A percentile compares a stretch with the other conserved stretches of the same genome.
Conservation (phyloP, 768 basidiomycete genomes). For the Leucocoprinus birnbaumii region DNA sequence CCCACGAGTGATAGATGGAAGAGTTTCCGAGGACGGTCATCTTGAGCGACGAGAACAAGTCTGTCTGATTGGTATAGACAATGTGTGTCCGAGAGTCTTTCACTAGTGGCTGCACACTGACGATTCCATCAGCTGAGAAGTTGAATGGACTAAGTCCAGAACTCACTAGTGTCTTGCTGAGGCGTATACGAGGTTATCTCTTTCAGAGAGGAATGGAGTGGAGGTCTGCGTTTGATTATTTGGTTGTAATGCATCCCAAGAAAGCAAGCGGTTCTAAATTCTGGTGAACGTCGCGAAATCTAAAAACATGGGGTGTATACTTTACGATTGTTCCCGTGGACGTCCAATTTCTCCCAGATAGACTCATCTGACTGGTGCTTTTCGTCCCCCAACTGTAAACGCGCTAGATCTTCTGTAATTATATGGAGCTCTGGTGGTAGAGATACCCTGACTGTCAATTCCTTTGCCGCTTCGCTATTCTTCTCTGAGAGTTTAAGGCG, state of each 20-base stretch:
- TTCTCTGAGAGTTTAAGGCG: slow-evolving; percentile 33
- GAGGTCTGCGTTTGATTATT: slow-evolving; percentile 28
- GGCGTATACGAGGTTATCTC: slow-evolving; percentile 47
- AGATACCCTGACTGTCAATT: background rate
- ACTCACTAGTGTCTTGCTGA: slow-evolving; percentile 62
- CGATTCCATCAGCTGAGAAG: background rate
- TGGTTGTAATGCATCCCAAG: slow-evolving; percentile 60
- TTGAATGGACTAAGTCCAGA: background rate
- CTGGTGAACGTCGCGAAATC: background rate
- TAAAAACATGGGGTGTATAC: slow-evolving; percentile 18
- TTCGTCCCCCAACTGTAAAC: slow-evolving; percentile 9
- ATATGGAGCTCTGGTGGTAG: slow-evolving; percentile 29
- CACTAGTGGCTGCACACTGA: slow-evolving; percentile 48
- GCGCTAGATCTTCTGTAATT: slow-evolving; percentile 16
- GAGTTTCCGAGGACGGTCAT: slow-evolving; percentile 64
- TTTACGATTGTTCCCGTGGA: slow-evolving; percentile 16
- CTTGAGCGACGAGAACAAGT: slow-evolving; percentile 52
- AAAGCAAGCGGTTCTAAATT: slow-evolving; percentile 45
- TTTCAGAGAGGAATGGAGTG: slow-evolving; percentile 70
- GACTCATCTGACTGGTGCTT: slow-evolving; percentile 17
- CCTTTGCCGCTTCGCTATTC: slow-evolving; percentile 16
- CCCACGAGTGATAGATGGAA: slow-evolving; percentile 66
- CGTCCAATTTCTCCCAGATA: slow-evolving; percentile 8
- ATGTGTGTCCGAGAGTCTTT: slow-evolving; percentile 32
- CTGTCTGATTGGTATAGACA: slow-evolving; percentile 42